Base-by-base conservation (phyloP, 176 grass and related monocot genomes). In the Rhipidocladum racemiflorum region DNA sequence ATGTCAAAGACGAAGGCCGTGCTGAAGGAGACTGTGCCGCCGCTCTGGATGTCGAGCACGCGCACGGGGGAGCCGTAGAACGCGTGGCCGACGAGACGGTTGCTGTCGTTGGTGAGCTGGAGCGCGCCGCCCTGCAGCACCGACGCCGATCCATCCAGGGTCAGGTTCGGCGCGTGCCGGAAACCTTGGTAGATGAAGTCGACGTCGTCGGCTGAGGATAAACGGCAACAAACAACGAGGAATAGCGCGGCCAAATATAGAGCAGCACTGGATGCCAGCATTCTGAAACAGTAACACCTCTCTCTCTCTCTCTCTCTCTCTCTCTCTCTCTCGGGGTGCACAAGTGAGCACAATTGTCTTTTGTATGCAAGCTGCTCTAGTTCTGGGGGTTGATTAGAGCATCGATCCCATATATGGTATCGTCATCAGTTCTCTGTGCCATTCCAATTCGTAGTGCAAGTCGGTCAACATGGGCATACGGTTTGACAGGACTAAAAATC, bases 1-100 rank as follows among this genome's bases (percentile, higher is more conserved):
- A 85, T 89, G 69, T 89, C 83, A 27, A 89, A 77, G 66, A 85
- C 55, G 64, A 89, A 89, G 15, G 62, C 65, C 67, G 88, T 82
- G 69, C 88, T 89, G 83, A 89, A 89, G 49, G 83, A 81, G 57
- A 77, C 43, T 13, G 3, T 32, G 38, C 12, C 16, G 7, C 24
- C 35, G 12, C 3, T 36, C 3, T 7, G 18, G 40, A 36, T 61
- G 68, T 27, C 46, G 30, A 77, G 70, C 65, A 85, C 23, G 7
- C 42, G 24, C 48, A 85, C 65, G 28, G 76, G 80, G 9, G 81
- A 81, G 28, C 62, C 74, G 62, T 76, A 72, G 80, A 85, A 87
- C 69, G 81, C 89, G 9, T 91, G 89, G 30, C 89, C 89, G 16
- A 84, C 68, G 25, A 56, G 20, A 45, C 53, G 60, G 28, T 17